These are phyloP conservation scores for Diaporthe humulicola DNA, from an alignment of 2,329 filamentous ascomycete species.

Conservation along the genomic window DNA sequence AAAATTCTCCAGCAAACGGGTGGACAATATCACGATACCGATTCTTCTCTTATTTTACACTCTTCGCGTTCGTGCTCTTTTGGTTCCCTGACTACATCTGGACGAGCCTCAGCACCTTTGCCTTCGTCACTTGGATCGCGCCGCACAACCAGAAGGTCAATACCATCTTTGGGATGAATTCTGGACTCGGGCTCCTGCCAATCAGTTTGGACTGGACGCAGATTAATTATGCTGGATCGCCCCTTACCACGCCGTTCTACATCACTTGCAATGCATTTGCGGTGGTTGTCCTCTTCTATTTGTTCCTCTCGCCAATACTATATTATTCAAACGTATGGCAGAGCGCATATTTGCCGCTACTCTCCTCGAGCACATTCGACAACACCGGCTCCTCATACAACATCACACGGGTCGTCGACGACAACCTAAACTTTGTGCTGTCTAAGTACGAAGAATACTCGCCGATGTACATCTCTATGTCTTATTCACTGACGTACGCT, in stretches of 20 bases:
- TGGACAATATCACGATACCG: conserved; percentile 52
- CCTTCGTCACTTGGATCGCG: conserved; percentile 44
- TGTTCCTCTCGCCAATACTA: conserved; percentile 48
- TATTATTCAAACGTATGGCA: conserved; percentile 51
- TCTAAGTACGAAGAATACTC: conserved; percentile 51
- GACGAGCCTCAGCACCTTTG: conserved; percentile 44
- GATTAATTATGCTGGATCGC: conserved; percentile 48
- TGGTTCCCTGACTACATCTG: conserved; percentile 44
- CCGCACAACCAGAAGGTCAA: conserved; percentile 43
- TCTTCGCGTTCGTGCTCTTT: conserved; percentile 46
- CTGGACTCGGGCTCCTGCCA: conserved; percentile 45
- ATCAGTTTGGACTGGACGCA: conserved; percentile 52
- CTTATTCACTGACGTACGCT: conserved; percentile 52
- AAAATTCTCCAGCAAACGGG: conserved; percentile 48
- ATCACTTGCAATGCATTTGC: conserved; percentile 48
- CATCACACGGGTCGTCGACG: conserved; percentile 47
- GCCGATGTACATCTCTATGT: conserved; percentile 53
- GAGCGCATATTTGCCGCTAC: conserved; percentile 49
- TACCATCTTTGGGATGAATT: conserved; percentile 42
- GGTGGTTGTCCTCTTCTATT: conserved; percentile 48
- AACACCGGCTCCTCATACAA: conserved; percentile 50
- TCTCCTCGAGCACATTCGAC: conserved; percentile 48
- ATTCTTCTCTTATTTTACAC: conserved; percentile 51
- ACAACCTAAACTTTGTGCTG: conserved; percentile 46
- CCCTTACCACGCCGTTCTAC: conserved; percentile 49